Evolutionary conservation across 1,284 basidiomycete species (phyloP).

Genomic region (Ustilago lituana): DNA sequence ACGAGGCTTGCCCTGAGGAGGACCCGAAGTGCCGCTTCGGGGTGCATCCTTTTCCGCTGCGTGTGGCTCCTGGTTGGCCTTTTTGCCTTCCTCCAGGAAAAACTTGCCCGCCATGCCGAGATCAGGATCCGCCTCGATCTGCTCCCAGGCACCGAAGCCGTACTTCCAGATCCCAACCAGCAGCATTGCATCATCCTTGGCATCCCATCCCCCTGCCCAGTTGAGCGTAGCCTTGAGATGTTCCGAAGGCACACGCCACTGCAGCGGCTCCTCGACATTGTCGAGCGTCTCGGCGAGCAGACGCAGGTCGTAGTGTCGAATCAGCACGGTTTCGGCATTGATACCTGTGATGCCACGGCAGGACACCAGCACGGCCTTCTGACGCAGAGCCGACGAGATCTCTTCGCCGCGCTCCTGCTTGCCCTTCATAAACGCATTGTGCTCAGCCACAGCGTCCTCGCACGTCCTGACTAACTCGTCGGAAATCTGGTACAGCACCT

Average conservation of each 20-base stretch:
- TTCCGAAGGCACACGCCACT: slow-evolving; percentile 88
- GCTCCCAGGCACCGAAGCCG: slow-evolving; percentile 97
- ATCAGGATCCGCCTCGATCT: slow-evolving; percentile 85
- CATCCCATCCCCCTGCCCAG: slow-evolving; percentile 96
- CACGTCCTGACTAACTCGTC: slow-evolving; percentile 93
- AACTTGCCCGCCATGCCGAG: slow-evolving; percentile 90
- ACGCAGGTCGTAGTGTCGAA: slow-evolving; percentile 86
- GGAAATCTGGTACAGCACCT: slow-evolving; percentile 87
- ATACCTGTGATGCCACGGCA: slow-evolving; percentile 90
- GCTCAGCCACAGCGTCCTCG: slow-evolving; percentile 82
- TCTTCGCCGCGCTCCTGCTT: slow-evolving; percentile 77
- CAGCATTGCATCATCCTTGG: slow-evolving; percentile 90
- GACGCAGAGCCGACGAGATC: slow-evolving; percentile 73
- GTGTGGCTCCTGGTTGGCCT: slow-evolving; percentile 67
- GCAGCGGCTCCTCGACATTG: slow-evolving; percentile 75
- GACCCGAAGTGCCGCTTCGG: slow-evolving; percentile 38
- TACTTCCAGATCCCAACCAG: slow-evolving; percentile 91
- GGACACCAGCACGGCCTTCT: slow-evolving; percentile 92
- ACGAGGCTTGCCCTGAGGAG: slow-evolving; percentile 53
- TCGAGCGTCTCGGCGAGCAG: slow-evolving; percentile 79
- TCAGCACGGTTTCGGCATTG: slow-evolving; percentile 96
- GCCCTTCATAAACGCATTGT: slow-evolving; percentile 72
- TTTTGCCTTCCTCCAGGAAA: slow-evolving; percentile 91
- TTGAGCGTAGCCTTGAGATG: slow-evolving; percentile 91
- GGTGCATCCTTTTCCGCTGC: slow-evolving; percentile 42